Evolutionary conservation across 1,284 basidiomycete species (phyloP).

Genomic region (Marasmius fiardii): DNA sequence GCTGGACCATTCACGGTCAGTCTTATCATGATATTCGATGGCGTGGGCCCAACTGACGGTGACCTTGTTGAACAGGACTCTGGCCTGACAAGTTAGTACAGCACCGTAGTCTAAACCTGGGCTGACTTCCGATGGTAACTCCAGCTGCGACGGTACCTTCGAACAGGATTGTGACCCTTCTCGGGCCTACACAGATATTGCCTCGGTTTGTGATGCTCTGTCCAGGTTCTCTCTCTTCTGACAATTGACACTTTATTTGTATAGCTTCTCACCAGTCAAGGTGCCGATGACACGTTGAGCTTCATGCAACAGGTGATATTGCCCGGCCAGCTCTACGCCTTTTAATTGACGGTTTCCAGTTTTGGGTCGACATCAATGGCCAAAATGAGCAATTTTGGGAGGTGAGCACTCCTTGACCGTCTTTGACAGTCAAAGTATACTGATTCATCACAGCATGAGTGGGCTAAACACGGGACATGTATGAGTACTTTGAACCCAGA

Average conservation of each 20-base stretch:
- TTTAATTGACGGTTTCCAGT: constrained; percentile 27
- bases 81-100: constrained; percentile 65
- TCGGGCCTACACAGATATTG: constrained; percentile 57
- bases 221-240: neutral
- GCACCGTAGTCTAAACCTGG: constrained; percentile 1
- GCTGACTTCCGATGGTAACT: constrained; percentile 7
- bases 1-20: constrained; percentile 76
- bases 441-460: constrained; percentile 63
- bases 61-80: too few species aligned
- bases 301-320: constrained; percentile 58
- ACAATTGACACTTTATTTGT: constrained; percentile 1
- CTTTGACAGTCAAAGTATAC: constrained; percentile 11
- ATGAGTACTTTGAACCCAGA: constrained; percentile 54
- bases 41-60: constrained; percentile 5
- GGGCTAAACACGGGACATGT: constrained; percentile 75
- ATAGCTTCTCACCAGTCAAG: constrained; percentile 58
- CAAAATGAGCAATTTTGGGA: constrained; percentile 67
- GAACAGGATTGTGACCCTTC: constrained; percentile 60
- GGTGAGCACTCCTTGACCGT: constrained; percentile 33
- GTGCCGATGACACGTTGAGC: constrained; percentile 56
- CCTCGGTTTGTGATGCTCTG: constrained; percentile 34
- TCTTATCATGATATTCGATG: neutral
- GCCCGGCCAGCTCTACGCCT: neutral
- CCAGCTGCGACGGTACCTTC: constrained; percentile 69
- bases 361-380: constrained; percentile 65